These are phyloP conservation scores for Lanmaoa rubissima DNA, from an alignment of 768 basidiomycete species.

Conservation along the genomic window DNA sequence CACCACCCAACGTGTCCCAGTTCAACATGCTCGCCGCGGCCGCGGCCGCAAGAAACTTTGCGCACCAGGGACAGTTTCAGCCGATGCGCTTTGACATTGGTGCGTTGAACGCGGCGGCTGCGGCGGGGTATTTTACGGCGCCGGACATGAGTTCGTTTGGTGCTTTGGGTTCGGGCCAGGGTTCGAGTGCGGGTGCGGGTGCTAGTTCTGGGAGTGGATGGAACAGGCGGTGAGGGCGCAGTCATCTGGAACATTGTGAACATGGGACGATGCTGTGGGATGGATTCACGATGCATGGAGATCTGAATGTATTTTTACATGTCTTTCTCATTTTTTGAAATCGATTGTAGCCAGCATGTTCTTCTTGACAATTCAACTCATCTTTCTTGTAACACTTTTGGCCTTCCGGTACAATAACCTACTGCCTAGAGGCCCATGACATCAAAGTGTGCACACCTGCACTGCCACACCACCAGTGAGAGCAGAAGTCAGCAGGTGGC, in stretches of 20 bases:
- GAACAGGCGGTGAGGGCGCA: conserved; percentile 10
- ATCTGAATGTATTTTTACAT: conserved; percentile 6
- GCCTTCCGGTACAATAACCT: too few relatives aligned
- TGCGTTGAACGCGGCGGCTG: conserved; percentile 13
- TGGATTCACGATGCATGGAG: neutral
- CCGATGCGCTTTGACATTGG: conserved; percentile 16
- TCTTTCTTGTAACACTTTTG: too few relatives aligned
- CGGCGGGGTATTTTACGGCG: conserved; percentile 19
- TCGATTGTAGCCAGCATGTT: neutral
- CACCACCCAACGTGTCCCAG: conserved; percentile 20
- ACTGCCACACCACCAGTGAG: too few relatives aligned
- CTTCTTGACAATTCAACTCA: neutral
- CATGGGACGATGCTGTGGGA: neutral
- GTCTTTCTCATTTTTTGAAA: neutral
- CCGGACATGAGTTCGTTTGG: conserved; percentile 18
- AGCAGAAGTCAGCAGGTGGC: too few relatives aligned
- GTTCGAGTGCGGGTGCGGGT: neutral
- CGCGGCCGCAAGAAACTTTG: conserved; percentile 24
- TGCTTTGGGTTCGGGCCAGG: conserved; percentile 3
- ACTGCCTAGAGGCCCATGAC: too few relatives aligned
- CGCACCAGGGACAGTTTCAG: conserved; percentile 24
- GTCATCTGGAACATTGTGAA: neutral
- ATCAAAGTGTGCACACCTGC: too few relatives aligned
- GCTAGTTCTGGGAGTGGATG: neutral
- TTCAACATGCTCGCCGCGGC: conserved; percentile 28